These are phyloP conservation scores for Fusarium mexicanum DNA, from an alignment of 2,329 filamentous ascomycete species.

Conservation along the genomic window DNA sequence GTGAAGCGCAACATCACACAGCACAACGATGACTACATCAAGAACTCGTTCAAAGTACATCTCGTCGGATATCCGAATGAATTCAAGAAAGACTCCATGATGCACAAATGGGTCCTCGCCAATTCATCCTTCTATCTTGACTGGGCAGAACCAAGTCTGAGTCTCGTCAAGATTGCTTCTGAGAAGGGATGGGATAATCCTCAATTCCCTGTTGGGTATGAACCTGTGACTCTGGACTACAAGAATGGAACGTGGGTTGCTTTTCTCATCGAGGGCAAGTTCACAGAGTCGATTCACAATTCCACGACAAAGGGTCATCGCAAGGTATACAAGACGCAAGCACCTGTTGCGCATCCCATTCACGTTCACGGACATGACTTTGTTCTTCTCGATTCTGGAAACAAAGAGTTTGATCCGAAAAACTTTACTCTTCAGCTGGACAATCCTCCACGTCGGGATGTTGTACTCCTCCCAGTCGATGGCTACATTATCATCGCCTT, in stretches of 20 bases:
- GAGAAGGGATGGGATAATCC: neutral
- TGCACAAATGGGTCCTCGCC: neutral
- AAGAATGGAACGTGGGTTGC: neutral
- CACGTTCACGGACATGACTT: neutral
- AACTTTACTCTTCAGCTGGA: neutral
- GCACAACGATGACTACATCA: neutral
- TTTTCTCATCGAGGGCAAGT: constrained; percentile 1
- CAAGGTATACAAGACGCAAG: constrained; percentile 1
- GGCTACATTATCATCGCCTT: neutral
- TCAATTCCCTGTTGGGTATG: neutral
- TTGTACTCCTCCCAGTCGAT: neutral
- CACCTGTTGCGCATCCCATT: neutral
- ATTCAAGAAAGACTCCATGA: neutral
- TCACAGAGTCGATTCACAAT: neutral
- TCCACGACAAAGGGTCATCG: neutral
- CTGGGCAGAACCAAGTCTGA: neutral
- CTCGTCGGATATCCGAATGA: neutral
- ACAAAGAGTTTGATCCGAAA: neutral
- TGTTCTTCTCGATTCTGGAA: neutral
- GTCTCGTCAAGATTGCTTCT: neutral
- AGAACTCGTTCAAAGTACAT: neutral
- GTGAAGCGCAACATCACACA: neutral
- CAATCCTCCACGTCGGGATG: neutral
- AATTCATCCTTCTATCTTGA: constrained; percentile 1
- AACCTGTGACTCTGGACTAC: neutral